phyloP scores from a whole-genome alignment of 2,329 filamentous ascomycete species.

The Venturia asperata region DNA sequence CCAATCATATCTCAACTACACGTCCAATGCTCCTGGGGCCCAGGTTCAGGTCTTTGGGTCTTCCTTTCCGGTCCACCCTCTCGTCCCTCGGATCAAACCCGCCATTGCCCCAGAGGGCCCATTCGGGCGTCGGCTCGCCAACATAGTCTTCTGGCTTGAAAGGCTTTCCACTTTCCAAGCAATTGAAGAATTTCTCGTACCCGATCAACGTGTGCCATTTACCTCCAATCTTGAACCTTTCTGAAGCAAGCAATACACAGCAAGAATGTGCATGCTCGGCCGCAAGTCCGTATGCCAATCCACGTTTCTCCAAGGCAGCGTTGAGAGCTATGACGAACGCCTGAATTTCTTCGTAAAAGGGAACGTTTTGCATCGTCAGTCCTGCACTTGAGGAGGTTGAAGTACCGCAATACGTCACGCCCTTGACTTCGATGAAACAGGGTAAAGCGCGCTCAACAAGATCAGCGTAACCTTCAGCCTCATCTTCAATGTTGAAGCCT shows the following conservation, averaged over 20 bases:
- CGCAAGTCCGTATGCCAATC: conserved; percentile 79
- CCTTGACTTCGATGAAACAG: conserved; percentile 92
- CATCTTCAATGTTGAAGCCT: conserved; percentile 95
- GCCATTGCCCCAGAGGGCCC: conserved; percentile 90
- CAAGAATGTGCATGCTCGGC: conserved; percentile 95
- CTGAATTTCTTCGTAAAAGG: conserved; percentile 86
- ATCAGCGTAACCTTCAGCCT: conserved; percentile 81
- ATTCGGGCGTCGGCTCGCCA: conserved; percentile 75
- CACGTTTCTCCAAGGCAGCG: conserved; percentile 58
- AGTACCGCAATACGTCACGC: conserved; percentile 94
- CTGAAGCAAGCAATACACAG: conserved; percentile 79
- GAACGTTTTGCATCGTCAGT: conserved; percentile 94
- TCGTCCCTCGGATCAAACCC: conserved; percentile 89
- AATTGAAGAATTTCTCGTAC: conserved; percentile 79
- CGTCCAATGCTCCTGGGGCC: neutral
- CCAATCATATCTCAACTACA: conserved; percentile 13
- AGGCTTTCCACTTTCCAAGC: conserved; percentile 58
- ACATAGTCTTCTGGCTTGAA: conserved; percentile 86
- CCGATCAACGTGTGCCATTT: conserved; percentile 91
- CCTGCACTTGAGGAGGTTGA: conserved; percentile 76
- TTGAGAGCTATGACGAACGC: conserved; percentile 75
- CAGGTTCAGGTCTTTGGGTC: conserved; percentile 26
- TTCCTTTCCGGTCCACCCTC: conserved; percentile 79
- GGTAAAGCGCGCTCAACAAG: conserved; percentile 80
- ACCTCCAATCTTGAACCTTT: conserved; percentile 66